A percentile compares a stretch with the other conserved stretches of the same genome.
These are phyloP conservation scores for Sugiyamaella neomexicana DNA, from an alignment of 1,139 yeast genomes.

Conservation along the genomic window DNA sequence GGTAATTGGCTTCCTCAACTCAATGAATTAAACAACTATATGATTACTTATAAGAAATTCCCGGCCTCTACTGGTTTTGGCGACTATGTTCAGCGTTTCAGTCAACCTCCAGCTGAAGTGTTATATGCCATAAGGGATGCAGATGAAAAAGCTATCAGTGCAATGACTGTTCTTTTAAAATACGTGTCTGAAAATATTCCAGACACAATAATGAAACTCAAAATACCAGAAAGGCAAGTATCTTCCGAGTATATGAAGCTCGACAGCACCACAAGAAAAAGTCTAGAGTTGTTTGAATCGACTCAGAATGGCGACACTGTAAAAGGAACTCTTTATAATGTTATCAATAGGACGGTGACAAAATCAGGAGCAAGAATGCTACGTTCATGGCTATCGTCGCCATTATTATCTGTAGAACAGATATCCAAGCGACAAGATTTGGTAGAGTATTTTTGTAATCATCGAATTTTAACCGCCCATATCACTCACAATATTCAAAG, in stretches of 20 bases:
- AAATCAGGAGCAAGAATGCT: slow-evolving; percentile 77
- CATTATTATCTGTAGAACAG: slow-evolving; percentile 59
- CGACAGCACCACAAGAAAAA: slow-evolving; percentile 79
- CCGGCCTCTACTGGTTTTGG: slow-evolving; percentile 37
- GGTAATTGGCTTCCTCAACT: slow-evolving; percentile 61
- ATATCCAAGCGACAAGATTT: slow-evolving; percentile 62
- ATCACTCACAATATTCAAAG: slow-evolving; percentile 37
- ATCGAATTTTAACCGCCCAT: slow-evolving; percentile 43
- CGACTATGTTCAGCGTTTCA: slow-evolving; percentile 25
- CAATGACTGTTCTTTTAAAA: slow-evolving; percentile 56
- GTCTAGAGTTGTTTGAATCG: slow-evolving; percentile 68
- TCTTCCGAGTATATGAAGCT: slow-evolving; percentile 64
- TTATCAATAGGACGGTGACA: slow-evolving; percentile 72
- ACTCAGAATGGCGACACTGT: slow-evolving; percentile 54
- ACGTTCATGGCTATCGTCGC: slow-evolving; percentile 81
- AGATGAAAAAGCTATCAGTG: slow-evolving; percentile 50
- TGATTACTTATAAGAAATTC: slow-evolving; percentile 50
- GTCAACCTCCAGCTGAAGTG: slow-evolving; percentile 26
- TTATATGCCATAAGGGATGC: slow-evolving; percentile 22
- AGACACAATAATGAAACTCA: slow-evolving; percentile 49
- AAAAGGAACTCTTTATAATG: slow-evolving; percentile 67
- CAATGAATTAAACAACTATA: slow-evolving; percentile 61
- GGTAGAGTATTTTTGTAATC: slow-evolving; percentile 54
- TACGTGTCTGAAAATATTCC: slow-evolving; percentile 62
- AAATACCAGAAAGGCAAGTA: slow-evolving; percentile 52